A percentile compares a stretch with the other conserved stretches of the same genome.
phyloP scores from a whole-genome alignment of 805 yeast genomes.

The Candida nitratophila region DNA sequence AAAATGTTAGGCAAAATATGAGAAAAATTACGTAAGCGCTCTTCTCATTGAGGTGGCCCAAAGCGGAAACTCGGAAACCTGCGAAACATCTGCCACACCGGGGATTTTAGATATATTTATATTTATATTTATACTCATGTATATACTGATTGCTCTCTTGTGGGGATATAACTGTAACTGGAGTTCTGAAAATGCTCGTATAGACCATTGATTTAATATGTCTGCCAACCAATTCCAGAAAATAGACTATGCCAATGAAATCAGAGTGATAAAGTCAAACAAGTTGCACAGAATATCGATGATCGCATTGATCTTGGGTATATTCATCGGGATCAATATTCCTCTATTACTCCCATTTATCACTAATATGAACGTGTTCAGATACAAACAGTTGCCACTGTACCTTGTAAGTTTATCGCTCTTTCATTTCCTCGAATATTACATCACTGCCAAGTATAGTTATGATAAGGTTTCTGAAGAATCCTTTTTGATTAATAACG shows the following conservation, averaged over 20 bases:
- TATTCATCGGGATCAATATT: slow-evolving; percentile 28
- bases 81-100: too few relatives aligned
- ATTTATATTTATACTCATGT: too few relatives aligned
- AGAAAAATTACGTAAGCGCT: too few relatives aligned
- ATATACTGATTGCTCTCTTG: too few relatives aligned
- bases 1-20: too few relatives aligned
- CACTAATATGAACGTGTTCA: not conserved
- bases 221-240: not conserved
- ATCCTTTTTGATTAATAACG: slow-evolving; percentile 64
- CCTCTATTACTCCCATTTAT: slow-evolving; percentile 8
- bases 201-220: too few relatives aligned
- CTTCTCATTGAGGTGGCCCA: too few relatives aligned
- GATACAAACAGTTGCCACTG: slow-evolving; percentile 9
- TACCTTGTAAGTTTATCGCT: slow-evolving; percentile 47
- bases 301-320: slow-evolving; percentile 40
- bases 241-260: not conserved
- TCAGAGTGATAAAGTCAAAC: not conserved
- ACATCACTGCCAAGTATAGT: slow-evolving; percentile 71
- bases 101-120: too few relatives aligned
- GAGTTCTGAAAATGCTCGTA: too few relatives aligned
- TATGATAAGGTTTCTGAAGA: slow-evolving; percentile 57
- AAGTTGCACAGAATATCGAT: slow-evolving; percentile 22
- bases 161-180: too few relatives aligned
- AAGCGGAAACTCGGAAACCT: too few relatives aligned
- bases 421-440: slow-evolving; percentile 82